phyloP scores from a whole-genome alignment of 2,329 filamentous ascomycete species.

The Diaporthe citri region DNA sequence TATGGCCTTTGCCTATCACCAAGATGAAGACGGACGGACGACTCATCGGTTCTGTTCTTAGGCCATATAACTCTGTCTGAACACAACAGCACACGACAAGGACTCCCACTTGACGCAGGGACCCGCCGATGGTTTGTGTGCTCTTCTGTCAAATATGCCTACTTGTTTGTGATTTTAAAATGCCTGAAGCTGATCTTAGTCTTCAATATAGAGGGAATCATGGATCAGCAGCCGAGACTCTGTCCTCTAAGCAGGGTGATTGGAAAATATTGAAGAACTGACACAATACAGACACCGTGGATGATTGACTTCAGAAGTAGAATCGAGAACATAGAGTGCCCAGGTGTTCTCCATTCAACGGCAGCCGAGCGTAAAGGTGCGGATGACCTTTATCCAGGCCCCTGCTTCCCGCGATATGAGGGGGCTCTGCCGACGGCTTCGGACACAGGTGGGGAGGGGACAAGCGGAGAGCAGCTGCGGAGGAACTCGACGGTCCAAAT shows the following conservation, averaged over 20 bases:
- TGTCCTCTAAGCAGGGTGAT: not conserved
- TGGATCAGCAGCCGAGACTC: not conserved
- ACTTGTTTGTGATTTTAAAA: too few relatives aligned
- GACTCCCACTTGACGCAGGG: not conserved
- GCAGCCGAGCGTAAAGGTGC: not conserved
- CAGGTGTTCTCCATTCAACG: not conserved
- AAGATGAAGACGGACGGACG: too few relatives aligned
- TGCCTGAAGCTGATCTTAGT: not conserved
- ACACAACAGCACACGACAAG: not conserved
- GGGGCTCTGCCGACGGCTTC: not conserved
- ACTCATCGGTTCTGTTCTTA: not conserved
- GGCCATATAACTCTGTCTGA: not conserved
- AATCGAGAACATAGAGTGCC: not conserved
- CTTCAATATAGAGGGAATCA: not conserved
- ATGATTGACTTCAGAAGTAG: not conserved
- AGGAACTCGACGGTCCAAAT: not conserved
- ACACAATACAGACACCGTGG: not conserved
- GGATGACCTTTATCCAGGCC: not conserved
- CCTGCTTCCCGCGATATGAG: not conserved
- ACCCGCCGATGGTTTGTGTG: too few relatives aligned
- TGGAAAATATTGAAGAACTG: not conserved
- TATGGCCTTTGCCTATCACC: too few relatives aligned
- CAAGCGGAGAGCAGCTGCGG: not conserved
- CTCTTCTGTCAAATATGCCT: too few relatives aligned
- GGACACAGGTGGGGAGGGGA: constrained; percentile 12